Conservation (phyloP, 2,329 filamentous ascomycete genomes). For the Albifimbria verrucaria region DNA sequence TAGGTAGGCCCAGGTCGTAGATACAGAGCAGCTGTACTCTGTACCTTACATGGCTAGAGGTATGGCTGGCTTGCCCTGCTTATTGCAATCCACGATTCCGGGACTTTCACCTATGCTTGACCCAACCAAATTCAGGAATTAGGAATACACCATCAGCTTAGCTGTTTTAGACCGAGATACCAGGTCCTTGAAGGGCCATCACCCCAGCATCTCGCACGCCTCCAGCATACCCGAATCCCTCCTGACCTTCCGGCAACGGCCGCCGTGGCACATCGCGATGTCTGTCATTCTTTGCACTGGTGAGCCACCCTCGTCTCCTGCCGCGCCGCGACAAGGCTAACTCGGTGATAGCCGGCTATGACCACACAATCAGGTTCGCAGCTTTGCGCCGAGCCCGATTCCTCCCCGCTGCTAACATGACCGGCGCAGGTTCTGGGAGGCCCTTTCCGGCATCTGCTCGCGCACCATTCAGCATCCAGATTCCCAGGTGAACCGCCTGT, state of each 20-base stretch:
- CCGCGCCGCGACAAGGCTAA: neutral
- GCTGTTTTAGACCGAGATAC: neutral
- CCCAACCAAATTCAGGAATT: too few species aligned
- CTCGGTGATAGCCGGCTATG: constrained; percentile 49
- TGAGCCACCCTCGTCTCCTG: constrained; percentile 26
- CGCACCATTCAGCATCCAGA: constrained; percentile 97
- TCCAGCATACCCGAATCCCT: neutral
- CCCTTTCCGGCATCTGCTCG: constrained; percentile 94
- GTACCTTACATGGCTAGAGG: too few species aligned
- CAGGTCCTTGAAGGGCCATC: neutral
- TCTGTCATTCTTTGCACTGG: constrained; percentile 63
- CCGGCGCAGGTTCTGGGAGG: constrained; percentile 90
- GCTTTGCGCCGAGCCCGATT: constrained; percentile 7
- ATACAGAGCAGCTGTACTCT: too few species aligned
- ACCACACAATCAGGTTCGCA: constrained; percentile 58
- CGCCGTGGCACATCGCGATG: constrained; percentile 35
- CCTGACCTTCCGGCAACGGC: constrained; percentile 17
- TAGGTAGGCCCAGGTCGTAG: too few species aligned
- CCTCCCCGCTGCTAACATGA: constrained; percentile 7
- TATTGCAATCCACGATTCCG: constrained; percentile 13
- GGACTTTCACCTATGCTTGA: too few species aligned
- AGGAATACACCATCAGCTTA: neutral
- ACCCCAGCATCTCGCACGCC: neutral
- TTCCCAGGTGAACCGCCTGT: constrained; percentile 96
- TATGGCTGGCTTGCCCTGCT: too few species aligned